Conservation (phyloP, 2,329 filamentous ascomycete species). For the Colletotrichum tamarilloi region DNA sequence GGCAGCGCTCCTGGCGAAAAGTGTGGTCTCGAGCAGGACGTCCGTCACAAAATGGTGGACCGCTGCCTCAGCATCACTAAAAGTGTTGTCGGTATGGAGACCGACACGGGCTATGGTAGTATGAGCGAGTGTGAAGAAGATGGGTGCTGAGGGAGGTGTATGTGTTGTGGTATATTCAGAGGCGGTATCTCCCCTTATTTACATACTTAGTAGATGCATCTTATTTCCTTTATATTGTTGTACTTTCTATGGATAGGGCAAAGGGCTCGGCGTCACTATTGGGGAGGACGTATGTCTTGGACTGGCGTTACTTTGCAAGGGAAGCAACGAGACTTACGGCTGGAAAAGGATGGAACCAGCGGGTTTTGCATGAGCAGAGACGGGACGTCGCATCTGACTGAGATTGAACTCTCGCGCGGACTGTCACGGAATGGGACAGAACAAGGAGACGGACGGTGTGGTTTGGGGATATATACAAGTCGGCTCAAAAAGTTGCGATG, state of each 20-base stretch:
- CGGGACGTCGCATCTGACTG: slow-evolving; percentile 10
- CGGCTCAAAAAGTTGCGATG: slow-evolving; percentile 24
- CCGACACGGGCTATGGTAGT: slow-evolving; percentile 69
- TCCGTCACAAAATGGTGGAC: slow-evolving; percentile 66
- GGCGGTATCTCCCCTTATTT: slow-evolving; percentile 8
- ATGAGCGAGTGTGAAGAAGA: slow-evolving; percentile 62
- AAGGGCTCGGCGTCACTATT: slow-evolving; percentile 12
- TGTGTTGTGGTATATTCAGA: neutral
- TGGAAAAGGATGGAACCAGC: slow-evolving; percentile 32
- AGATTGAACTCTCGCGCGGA: slow-evolving; percentile 14
- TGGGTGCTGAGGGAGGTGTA: slow-evolving; percentile 22
- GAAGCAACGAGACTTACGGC: slow-evolving; percentile 27
- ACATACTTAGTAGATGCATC: slow-evolving; percentile 23
- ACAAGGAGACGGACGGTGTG: neutral
- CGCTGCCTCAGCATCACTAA: slow-evolving; percentile 67
- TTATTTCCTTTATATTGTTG: slow-evolving; percentile 3
- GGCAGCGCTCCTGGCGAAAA: slow-evolving; percentile 62
- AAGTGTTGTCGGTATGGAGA: slow-evolving; percentile 68
- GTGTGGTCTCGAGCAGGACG: slow-evolving; percentile 60
- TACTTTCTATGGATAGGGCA: slow-evolving; percentile 23
- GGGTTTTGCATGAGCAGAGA: slow-evolving; percentile 27
- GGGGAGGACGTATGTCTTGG: slow-evolving; percentile 5
- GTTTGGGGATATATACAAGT: slow-evolving; percentile 18
- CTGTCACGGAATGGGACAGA: slow-evolving; percentile 11
- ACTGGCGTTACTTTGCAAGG: slow-evolving; percentile 15